Percentiles rank a stretch among this genome's conserved stretches.
phyloP scores from a whole-genome alignment of 768 basidiomycete genomes.

The Clavaria fumosa region DNA sequence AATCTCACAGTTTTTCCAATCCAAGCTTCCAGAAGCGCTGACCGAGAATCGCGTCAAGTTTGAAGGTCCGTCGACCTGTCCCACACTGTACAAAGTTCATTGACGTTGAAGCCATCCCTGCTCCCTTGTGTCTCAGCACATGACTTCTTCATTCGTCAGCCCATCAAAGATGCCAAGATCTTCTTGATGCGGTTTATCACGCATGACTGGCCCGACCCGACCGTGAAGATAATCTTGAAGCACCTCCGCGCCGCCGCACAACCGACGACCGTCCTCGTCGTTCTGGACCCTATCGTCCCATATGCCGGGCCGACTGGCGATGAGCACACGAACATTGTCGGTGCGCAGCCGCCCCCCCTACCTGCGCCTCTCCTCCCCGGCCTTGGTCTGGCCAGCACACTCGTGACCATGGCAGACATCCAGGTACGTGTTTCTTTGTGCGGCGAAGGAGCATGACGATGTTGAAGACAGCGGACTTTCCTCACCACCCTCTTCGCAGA shows the following conservation, averaged over 20 bases:
- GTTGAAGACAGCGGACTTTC: not conserved
- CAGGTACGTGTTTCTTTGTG: not conserved
- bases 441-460: too few relatives aligned
- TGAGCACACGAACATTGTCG: constrained; percentile 1
- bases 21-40: constrained; percentile 14
- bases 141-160: constrained; percentile 35
- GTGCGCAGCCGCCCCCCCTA: not conserved
- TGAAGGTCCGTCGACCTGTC: constrained; percentile 26
- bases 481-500: constrained; percentile 3
- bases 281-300: constrained; percentile 15
- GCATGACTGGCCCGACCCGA: constrained; percentile 35
- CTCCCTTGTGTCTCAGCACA: constrained; percentile 18
- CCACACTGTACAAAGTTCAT: too few relatives aligned
- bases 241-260: constrained; percentile 15
- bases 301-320: constrained; percentile 4
- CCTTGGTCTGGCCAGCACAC: constrained; percentile 3
- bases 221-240: constrained; percentile 18
- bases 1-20: constrained; percentile 9
- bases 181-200: constrained; percentile 33
- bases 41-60: constrained; percentile 13
- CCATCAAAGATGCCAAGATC: constrained; percentile 19
- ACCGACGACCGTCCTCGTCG: constrained; percentile 14
- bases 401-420: constrained; percentile 5
- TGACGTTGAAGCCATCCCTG: not conserved
- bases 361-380: constrained; percentile 6